Evolutionary conservation across 805 yeast species (phyloP).

Genomic region (Grigorovia humatica): DNA sequence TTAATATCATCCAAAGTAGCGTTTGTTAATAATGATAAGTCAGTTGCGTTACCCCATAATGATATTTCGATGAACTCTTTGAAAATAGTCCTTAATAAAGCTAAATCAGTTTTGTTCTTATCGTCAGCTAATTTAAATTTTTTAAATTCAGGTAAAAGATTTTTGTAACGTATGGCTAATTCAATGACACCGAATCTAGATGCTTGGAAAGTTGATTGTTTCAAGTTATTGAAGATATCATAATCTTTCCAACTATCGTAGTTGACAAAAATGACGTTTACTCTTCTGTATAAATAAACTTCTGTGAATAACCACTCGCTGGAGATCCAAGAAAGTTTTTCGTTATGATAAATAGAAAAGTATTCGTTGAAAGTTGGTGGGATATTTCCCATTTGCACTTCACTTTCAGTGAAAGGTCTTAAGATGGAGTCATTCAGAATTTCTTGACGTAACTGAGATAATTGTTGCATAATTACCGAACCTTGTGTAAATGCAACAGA

Average conservation of each 20-base stretch:
- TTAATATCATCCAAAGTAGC: conserved; percentile 85
- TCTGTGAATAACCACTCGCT: conserved; percentile 91
- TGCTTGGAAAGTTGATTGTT: conserved; percentile 62
- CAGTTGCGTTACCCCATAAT: conserved; percentile 98
- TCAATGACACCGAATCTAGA: conserved; percentile 74
- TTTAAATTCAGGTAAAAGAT: conserved; percentile 27
- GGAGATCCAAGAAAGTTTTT: conserved; percentile 51
- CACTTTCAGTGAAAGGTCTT: conserved; percentile 35
- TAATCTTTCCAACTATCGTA: conserved; percentile 35
- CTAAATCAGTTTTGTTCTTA: conserved; percentile 24
- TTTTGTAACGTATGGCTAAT: conserved; percentile 55
- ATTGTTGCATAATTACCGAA: conserved; percentile 30
- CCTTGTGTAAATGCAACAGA: conserved; percentile 34
- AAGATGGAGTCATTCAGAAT: conserved; percentile 35
- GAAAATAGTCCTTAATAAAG: conserved; percentile 48
- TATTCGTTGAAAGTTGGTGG: conserved; percentile 50
- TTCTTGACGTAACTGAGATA: conserved; percentile 36
- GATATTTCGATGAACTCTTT: conserved; percentile 80
- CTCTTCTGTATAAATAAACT: conserved; percentile 66
- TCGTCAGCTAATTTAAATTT: not conserved
- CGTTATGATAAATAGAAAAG: conserved; percentile 18
- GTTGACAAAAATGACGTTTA: conserved; percentile 37
- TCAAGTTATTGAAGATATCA: conserved; percentile 66
- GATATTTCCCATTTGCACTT: conserved; percentile 30
- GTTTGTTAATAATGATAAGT: conserved; percentile 77